Conservation (phyloP, 495 filamentous ascomycete genomes). For the Aspergillus avenaceus region DNA sequence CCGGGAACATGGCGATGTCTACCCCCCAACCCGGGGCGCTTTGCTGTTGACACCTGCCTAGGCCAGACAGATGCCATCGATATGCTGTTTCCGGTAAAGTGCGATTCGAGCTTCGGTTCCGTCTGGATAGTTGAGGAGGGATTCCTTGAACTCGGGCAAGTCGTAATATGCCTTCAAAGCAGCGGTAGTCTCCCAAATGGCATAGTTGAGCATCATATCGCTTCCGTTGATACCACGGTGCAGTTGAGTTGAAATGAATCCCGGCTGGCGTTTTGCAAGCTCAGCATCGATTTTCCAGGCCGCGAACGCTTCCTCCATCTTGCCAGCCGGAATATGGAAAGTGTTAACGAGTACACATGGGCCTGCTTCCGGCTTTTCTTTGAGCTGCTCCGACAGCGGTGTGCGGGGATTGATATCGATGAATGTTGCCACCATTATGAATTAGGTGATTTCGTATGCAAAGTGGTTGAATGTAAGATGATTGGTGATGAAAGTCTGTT, state of each 20-base stretch:
- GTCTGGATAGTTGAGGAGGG: background rate
- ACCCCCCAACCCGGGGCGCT: no score
- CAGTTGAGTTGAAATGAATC: conserved; percentile 1
- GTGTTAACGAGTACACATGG: conserved; percentile 1
- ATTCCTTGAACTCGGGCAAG: background rate
- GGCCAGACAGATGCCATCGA: background rate
- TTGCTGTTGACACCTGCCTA: no score
- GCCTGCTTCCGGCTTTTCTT: background rate
- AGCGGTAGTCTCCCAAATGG: background rate
- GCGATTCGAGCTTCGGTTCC: background rate
- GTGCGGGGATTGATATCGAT: conserved; percentile 3
- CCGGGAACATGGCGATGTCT: no score
- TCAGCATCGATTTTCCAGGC: background rate
- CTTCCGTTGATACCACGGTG: conserved; percentile 2
- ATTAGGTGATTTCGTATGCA: no score
- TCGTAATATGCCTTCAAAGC: conserved; percentile 1
- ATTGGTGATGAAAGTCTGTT: no score
- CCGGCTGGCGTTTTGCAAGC: background rate
- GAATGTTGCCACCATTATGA: background rate
- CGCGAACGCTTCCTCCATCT: conserved; percentile 1
- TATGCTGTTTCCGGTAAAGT: background rate
- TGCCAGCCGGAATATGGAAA: conserved; percentile 2
- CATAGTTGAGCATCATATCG: conserved; percentile 5
- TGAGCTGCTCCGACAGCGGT: background rate
- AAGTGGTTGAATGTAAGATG: no score